Evolutionary conservation across 148 eudicot genomes (phyloP), one percentile per base, ranked within the genome.

Genomic region (Selenicereus undatus): DNA sequence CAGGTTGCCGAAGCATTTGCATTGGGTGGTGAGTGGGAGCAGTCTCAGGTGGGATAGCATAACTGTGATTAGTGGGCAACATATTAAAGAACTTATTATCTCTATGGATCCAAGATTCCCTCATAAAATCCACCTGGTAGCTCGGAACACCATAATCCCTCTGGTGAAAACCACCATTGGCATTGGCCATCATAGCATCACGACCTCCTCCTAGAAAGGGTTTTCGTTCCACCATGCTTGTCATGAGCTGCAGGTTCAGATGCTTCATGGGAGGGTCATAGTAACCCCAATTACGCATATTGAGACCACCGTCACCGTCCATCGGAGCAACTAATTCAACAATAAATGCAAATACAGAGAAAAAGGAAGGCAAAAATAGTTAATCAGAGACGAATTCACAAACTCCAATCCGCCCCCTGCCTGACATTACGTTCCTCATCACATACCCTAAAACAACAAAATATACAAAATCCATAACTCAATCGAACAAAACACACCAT

Each of bases 251-350:
- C 79, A 87, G 78, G 29, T 83, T 82, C 42, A 80, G 83, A 86
- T 78, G 52, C 84, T 79, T 84, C 42, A 79, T 68, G 43, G 80
- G 79, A 4, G 84, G 70, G 2, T 87, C 89, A 71, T 82, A 87
- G 75, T 87, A 87, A 18, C 89, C 88, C 89, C 89, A 87, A 81
- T 87, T 85, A 27, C 81, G 83, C 78, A 85, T 71, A 76, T 85
- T 82, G 65, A 87, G 75, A 27, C 81, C 89, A 69, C 83, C 82
- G 68, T 85, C 89, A 45, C 86, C 86, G 73, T 87, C 89, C 89
- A 87, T 87, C 32, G 76, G 48, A 75, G 6, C 51, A 76, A 51
- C 84, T 86, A 64, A 10, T 0, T 27, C 45, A 35, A 56, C 48
- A 64, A 29, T 45, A 71, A 30, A 45, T 58, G 65, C 72, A 50